Evolutionary conservation across 1,284 basidiomycete species (phyloP), one percentile per base, ranked within the genome.

Genomic region (Chiua sp.): DNA sequence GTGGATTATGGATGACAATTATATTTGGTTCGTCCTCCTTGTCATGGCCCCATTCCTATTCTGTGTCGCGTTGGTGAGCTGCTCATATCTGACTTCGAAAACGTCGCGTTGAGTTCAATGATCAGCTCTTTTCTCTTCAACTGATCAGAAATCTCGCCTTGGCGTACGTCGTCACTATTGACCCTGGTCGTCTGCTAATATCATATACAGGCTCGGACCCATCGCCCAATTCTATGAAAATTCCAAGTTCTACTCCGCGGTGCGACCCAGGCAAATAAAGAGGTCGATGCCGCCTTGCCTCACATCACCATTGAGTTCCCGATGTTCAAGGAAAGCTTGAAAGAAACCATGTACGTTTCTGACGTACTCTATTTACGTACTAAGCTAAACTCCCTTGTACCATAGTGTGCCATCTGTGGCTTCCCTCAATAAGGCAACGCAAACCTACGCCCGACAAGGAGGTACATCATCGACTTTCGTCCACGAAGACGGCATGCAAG

Each of bases 361-460:
- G 35, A 35, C 22, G 11, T 20, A 26, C 2, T 1, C n/a, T 26
- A 15, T 8, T 8, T 26, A 2, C 5, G 23, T 8, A 6, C 50
- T 11, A 11, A 47, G 10, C 54, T 55, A 46, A 55, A 53, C 47
- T 85, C 87, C 28, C 15, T 32, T 11, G 35, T n/a, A 2, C 47
- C 2, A 30, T 69, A 90, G 88, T 53, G 73, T 81, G 11, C 92
- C 91, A 0, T 94, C 93, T 0, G 86, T 94, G 30, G 83, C 85
- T 65, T 93, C 89, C 0, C 74, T 95, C 62, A 93, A 95, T 77
- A 88, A 87, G 72, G 93, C 92, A 0, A 94, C 94, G 87, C 90
- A 91, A 68, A 93, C 91, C 0, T 93, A 93, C 68, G 91, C 91
- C 22, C 82, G 91, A 1, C 92, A 93, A 67, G 92, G 91, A 23